phyloP scores from a whole-genome alignment of 2,329 filamentous ascomycete genomes.

The Sporothrix variecibatus region DNA sequence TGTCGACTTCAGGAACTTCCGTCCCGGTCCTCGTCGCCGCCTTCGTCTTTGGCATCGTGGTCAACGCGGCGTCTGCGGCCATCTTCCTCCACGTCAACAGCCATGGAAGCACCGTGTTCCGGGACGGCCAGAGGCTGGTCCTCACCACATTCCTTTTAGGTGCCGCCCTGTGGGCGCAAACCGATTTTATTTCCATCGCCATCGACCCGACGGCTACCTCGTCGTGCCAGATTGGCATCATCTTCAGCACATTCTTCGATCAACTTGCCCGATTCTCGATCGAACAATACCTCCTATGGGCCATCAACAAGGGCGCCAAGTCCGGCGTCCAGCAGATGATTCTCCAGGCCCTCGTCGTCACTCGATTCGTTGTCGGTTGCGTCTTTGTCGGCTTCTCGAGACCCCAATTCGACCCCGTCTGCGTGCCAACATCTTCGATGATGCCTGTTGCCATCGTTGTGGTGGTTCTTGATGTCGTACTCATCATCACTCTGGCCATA shows the following conservation, averaged over 20 bases:
- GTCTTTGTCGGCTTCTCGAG: conserved; percentile 58
- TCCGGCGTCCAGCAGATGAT: conserved; percentile 42
- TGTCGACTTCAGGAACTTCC: conserved; percentile 49
- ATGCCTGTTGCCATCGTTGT: conserved; percentile 49
- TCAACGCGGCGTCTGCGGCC: conserved; percentile 53
- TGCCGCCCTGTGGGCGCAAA: conserved; percentile 56
- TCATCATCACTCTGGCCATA: conserved; percentile 47
- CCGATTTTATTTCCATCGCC: conserved; percentile 53
- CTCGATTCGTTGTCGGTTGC: conserved; percentile 55
- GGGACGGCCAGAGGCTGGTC: conserved; percentile 65
- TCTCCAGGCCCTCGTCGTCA: conserved; percentile 50
- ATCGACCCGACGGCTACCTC: conserved; percentile 46
- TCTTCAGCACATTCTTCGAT: conserved; percentile 58
- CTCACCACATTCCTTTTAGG: conserved; percentile 57
- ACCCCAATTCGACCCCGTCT: conserved; percentile 54
- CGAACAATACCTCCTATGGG: conserved; percentile 58
- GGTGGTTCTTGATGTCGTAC: conserved; percentile 48
- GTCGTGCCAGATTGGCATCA: conserved; percentile 54
- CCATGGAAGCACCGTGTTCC: conserved; percentile 52
- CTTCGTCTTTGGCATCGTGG: conserved; percentile 58
- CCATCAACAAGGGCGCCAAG: conserved; percentile 43
- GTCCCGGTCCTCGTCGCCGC: conserved; percentile 54
- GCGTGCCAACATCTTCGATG: conserved; percentile 50
- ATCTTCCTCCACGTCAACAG: conserved; percentile 50
- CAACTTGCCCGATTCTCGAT: conserved; percentile 56